Base-by-base conservation (phyloP, 106 monocot species). In the Platanthera zijinensis region DNA sequence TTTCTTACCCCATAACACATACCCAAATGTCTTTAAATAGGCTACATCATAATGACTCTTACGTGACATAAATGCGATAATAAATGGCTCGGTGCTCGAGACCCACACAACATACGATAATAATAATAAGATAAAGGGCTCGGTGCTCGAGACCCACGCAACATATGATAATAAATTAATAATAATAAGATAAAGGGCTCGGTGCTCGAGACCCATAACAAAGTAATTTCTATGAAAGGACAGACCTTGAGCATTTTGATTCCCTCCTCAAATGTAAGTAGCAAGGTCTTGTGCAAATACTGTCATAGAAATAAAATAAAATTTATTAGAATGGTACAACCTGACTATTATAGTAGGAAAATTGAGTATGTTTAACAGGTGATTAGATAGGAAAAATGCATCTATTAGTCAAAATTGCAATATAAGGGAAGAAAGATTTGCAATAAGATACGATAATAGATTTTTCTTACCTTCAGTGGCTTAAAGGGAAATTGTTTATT, bases 191-290 rank as follows among this genome's bases (percentile, higher is more conserved):
- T n/a, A n/a, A n/a, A n/a, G n/a, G n/a, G n/a, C n/a, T n/a, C n/a
- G n/a, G n/a, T n/a, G n/a, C n/a, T n/a, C n/a, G n/a, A n/a, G n/a
- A n/a, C n/a, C n/a, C n/a, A n/a, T n/a, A n/a, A n/a, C n/a, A n/a
- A n/a, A 25, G 25, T 25, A 77, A 76, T 74, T 46, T 15, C 1
- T 64, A 57, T 69, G 47, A 69, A 50, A 64, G 15, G 17, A 51
- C 5, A 53, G 28, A 97, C 97, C 97, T 97, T 91, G 30, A 97
- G 89, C 94, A 97, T 94, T 80, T 90, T 76, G 76, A 97, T 76
- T 10, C 97, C 97, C 71, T 97, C 97, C 50, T 85, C 61, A 71
- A 94, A 97, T 45, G 88, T 89, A 72, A 97, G 86, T 69, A 76
- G 53, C 82, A 97, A 84, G 6, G 91, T 97, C 67, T 91, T 84